These are phyloP conservation scores for Cinchona pubescens DNA, from an alignment of 257 asterid species.

Conservation along the genomic window DNA sequence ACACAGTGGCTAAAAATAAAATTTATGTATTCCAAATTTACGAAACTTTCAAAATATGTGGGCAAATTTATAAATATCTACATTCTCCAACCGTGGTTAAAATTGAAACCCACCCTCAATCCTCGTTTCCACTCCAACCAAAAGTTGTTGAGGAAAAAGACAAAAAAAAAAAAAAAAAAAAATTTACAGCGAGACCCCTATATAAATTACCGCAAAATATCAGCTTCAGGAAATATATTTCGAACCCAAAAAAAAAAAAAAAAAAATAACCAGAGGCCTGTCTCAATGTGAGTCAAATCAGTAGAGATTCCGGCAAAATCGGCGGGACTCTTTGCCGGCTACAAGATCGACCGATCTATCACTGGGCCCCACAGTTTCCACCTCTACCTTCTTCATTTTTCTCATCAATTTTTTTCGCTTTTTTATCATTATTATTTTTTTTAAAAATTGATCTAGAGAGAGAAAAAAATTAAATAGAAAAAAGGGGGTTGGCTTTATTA, in stretches of 20 bases:
- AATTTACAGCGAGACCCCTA: background rate
- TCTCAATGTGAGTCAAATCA: slow-evolving; percentile 24
- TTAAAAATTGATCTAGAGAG: background rate
- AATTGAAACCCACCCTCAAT: too few species aligned
- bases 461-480: slow-evolving; percentile 5
- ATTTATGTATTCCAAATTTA: background rate
- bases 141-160: slow-evolving; percentile 5
- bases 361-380: slow-evolving; percentile 40
- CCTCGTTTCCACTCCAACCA: background rate
- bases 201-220: background rate
- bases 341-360: slow-evolving; percentile 54
- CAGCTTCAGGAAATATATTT: too few species aligned
- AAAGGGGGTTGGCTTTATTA: background rate
- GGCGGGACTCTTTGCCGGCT: slow-evolving; percentile 53
- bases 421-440: slow-evolving; percentile 13
- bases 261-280: too few species aligned
- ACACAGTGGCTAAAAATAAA: background rate
- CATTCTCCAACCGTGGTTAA: too few species aligned
- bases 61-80: background rate
- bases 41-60: background rate
- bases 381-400: slow-evolving; percentile 9
- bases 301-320: slow-evolving; percentile 57
- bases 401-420: slow-evolving; percentile 23
- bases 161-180: background rate
- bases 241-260: too few species aligned